Conservation (phyloP, 106 monocot genomes). For the Triglochin maritima region DNA sequence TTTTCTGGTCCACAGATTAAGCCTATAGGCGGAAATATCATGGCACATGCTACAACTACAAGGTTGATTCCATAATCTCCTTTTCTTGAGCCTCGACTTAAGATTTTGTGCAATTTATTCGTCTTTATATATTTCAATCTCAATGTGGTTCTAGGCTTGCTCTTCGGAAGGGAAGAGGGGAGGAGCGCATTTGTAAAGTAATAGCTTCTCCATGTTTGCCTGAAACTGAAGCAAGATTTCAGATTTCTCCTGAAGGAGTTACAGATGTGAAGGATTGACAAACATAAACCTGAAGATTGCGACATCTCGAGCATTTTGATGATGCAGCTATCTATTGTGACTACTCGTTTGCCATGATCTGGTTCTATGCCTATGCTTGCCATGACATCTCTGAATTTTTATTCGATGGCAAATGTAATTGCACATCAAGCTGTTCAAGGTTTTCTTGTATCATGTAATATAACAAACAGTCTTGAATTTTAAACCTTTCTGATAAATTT, state of each 20-base stretch:
- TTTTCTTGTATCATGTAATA: no score
- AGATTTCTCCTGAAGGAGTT: conserved; percentile 59
- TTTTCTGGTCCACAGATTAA: conserved; percentile 94
- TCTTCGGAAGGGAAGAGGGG: conserved; percentile 60
- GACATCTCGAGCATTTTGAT: no score
- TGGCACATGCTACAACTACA: conserved; percentile 93
- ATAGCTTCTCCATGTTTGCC: conserved; percentile 70
- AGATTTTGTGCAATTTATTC: neutral
- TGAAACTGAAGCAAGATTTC: conserved; percentile 83
- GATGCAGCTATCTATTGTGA: no score
- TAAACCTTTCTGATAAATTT: no score
- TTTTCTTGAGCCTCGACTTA: neutral
- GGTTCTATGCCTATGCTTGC: no score
- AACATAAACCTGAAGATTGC: neutral
- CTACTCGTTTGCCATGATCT: no score
- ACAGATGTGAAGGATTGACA: conserved; percentile 66
- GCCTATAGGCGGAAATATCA: conserved; percentile 95
- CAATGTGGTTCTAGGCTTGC: conserved; percentile 30
- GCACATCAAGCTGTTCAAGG: no score
- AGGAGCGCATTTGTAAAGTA: conserved; percentile 71
- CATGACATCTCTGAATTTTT: no score
- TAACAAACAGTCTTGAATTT: no score
- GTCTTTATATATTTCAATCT: neutral
- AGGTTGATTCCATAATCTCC: conserved; percentile 28
- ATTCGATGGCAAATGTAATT: no score